A percentile compares a stretch with the other conserved stretches of the same genome.
Conservation (phyloP, 768 basidiomycete genomes). For the Coprinopsis sp. region DNA sequence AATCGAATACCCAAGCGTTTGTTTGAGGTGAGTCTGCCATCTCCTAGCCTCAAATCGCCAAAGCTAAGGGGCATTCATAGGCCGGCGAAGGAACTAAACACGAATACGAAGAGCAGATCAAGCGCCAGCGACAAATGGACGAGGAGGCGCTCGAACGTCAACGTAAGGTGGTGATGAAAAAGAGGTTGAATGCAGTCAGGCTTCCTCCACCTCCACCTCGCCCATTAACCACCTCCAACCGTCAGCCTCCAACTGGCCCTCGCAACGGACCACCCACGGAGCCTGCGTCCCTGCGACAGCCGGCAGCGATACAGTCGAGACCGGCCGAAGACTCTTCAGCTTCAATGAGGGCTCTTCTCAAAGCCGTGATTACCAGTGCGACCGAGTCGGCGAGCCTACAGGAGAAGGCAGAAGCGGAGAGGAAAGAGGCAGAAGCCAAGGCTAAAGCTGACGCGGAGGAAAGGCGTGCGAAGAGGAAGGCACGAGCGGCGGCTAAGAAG, state of each 20-base stretch:
- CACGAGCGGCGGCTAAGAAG: conserved; percentile 36
- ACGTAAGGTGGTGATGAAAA: not conserved
- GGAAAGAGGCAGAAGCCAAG: conserved; percentile 13
- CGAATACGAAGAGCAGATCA: not conserved
- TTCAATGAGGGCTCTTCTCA: conserved; percentile 16
- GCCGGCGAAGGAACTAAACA: too few species aligned
- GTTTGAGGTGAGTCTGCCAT: too few species aligned
- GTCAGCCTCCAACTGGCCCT: too few species aligned
- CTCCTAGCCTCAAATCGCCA: too few species aligned
- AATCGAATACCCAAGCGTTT: conserved; percentile 83
- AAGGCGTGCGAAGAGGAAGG: conserved; percentile 30
- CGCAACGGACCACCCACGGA: too few species aligned
- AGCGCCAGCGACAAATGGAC: not conserved
- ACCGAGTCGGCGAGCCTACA: conserved; percentile 23
- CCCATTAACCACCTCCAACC: too few species aligned
- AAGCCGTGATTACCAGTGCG: conserved; percentile 34
- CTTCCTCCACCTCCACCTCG: too few species aligned
- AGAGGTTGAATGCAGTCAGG: not conserved
- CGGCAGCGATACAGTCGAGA: not conserved
- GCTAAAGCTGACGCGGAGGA: conserved; percentile 28
- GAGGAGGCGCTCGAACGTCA: not conserved
- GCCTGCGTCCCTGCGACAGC: too few species aligned
- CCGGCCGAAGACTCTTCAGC: not conserved
- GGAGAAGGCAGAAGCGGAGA: conserved; percentile 25
- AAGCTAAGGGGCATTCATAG: too few species aligned